phyloP scores from a whole-genome alignment of 257 asterid species.

The Rubia yunnanensis region DNA sequence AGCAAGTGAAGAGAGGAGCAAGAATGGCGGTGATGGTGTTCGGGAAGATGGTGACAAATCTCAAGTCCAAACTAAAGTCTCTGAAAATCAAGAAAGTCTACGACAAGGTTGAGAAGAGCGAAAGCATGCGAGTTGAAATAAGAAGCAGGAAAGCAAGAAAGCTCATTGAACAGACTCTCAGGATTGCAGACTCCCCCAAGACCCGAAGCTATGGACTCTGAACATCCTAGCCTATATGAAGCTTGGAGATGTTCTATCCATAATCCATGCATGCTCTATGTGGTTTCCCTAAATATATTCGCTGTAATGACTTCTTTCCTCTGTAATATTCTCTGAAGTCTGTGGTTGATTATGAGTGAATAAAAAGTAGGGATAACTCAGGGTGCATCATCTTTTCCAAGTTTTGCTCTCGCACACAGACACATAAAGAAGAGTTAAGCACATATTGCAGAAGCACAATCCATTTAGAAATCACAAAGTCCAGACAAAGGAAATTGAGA shows the following conservation, averaged over 20 bases:
- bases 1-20: not conserved
- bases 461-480: not conserved
- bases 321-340: not conserved
- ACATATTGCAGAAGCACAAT: not conserved
- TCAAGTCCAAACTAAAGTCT: constrained; percentile 43
- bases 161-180: constrained; percentile 60
- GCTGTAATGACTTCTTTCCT: not conserved
- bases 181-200: constrained; percentile 74
- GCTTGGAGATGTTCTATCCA: not conserved
- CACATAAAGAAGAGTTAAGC: not conserved
- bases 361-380: not conserved
- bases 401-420: not conserved
- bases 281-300: not conserved
- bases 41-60: constrained; percentile 37
- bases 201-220: constrained; percentile 49
- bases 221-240: not conserved
- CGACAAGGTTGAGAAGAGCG: constrained; percentile 75
- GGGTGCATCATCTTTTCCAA: not conserved
- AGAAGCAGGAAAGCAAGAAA: constrained; percentile 72
- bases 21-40: constrained; percentile 39
- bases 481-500: not conserved
- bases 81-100: constrained; percentile 40
- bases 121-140: constrained; percentile 77
- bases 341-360: not conserved
- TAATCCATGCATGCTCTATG: not conserved